Evolutionary conservation across 257 asterid genomes (phyloP), one percentile per base, ranked within the genome.

Genomic region (Solanum corneliomulleri): DNA sequence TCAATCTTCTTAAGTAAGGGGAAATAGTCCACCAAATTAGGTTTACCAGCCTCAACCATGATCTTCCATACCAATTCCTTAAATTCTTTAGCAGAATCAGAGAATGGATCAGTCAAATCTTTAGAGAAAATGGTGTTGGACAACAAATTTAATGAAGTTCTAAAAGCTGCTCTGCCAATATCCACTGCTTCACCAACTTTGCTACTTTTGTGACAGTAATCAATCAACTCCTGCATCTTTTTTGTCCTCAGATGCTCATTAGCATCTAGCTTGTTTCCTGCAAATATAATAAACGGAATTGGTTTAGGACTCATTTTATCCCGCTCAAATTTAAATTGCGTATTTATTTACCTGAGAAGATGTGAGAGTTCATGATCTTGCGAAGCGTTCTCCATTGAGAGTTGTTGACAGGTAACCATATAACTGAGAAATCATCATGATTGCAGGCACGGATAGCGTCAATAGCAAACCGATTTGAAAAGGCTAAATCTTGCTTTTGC

Each of bases 361-460:
- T 92, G 68, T 92, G 91, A 23, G 94, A 89, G 89, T 92, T 95
- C 75, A 93, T 21, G 33, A 87, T 89, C 86, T 92, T 95, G 1
- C 98, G 92, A 77, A 96, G 93, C 88, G 93, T 89, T 78, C 97
- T 92, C 98, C 99, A 96, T 81, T 84, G 88, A 14, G 90, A 5
- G 2, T 13, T n/a, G 18, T 91, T 90, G 71, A 91, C 96, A 1
- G 98, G 98, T 2, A 96, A 91, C 96, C 94, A 94, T 11, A 94
- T 89, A 37, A 93, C 94, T 25, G 99, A 95, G 90, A 87, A 91
- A 39, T 92, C 89, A 88, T 47, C 85, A 44, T 93, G 98, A 72
- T 92, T 91, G 89, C 89, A 94, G 2, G 97, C 98, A 20, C 87
- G 96, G 31, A 92, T 2, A 9, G 95, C 93, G 42, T 95, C 86